Percentiles rank a stretch among this genome's conserved stretches.
These are phyloP conservation scores for Suhomyces choctaworum DNA, from an alignment of 1,139 yeast genomes.

Conservation along the genomic window DNA sequence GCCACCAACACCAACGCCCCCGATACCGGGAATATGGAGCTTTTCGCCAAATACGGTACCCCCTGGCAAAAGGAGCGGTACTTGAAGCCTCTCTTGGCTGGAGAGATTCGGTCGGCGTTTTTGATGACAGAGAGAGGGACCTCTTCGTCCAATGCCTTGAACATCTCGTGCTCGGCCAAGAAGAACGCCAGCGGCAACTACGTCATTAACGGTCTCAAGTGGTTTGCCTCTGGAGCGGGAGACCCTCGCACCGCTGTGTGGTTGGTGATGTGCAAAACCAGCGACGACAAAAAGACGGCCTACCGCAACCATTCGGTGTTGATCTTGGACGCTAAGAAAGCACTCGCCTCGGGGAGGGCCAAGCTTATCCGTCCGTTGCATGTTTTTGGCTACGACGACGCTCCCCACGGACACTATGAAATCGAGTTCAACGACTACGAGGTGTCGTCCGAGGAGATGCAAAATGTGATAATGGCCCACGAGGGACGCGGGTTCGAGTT, in stretches of 20 bases:
- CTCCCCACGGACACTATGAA: conserved; percentile 76
- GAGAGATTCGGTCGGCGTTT: conserved; percentile 65
- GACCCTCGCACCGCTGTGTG: conserved; percentile 65
- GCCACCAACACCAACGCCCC: conserved; percentile 69
- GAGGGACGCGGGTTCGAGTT: conserved; percentile 67
- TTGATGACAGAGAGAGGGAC: conserved; percentile 71
- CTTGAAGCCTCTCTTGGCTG: conserved; percentile 58
- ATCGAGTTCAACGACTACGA: conserved; percentile 54
- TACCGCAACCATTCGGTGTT: conserved; percentile 63
- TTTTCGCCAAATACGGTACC: conserved; percentile 61
- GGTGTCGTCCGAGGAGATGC: conserved; percentile 45
- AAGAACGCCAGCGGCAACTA: conserved; percentile 48
- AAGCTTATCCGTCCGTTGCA: conserved; percentile 53
- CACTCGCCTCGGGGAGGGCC: conserved; percentile 53
- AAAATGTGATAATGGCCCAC: conserved; percentile 43
- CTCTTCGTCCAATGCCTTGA: conserved; percentile 68
- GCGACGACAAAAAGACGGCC: conserved; percentile 26
- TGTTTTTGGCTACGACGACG: conserved; percentile 69
- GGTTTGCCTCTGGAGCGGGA: conserved; percentile 80
- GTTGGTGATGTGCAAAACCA: conserved; percentile 70
- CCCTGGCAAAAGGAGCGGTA: conserved; percentile 53
- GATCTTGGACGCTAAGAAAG: conserved; percentile 55
- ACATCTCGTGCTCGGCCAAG: conserved; percentile 53
- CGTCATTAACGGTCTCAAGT: conserved; percentile 64
- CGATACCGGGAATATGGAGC: conserved; percentile 77